Evolutionary conservation across 169 alveolate genomes (phyloP), one percentile per base, ranked within the genome.

Genomic region (Plasmodium gaboni): DNA sequence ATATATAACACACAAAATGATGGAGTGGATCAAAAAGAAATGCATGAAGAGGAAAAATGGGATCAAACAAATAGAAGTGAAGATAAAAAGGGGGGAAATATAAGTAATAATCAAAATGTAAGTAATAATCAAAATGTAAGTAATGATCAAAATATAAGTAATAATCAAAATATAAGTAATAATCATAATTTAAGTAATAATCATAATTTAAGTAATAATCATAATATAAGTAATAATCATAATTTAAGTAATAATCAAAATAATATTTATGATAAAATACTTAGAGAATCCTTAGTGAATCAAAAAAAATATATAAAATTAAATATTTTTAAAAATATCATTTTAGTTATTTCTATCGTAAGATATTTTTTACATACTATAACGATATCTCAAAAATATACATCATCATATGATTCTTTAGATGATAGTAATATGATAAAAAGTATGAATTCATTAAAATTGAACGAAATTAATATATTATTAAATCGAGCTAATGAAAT

Each of bases 331-430:
- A 15, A 76, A 65, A 76, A 65, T 57, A 10, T 76, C 0, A 50
- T 76, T 32, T 50, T 76, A 17, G 32, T 63, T n/a, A 44, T 69
- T 1, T 69, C 72, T 13, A 76, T 76, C 9, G 51, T 76, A 1
- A 48, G 73, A 57, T 76, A 76, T 17, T 76, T 76, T 42, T 53
- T 76, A 2, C 89, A 76, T 67, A 76, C 89, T 0, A 76, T 76
- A 6, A 76, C 89, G 0, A 63, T 76, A 13, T 76, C 89, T 2
- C 89, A 76, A 4, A 76, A 76, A 38, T 76, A 42, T 53, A n/a
- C 78, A 0, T 76, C 89, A 0, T 76, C 89, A 0, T 76, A 65
- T 38, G 89, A 76, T 19, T 76, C 89, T 0, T n/a, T 76, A 1
- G 89, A 76, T 17, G 89, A 64, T 1, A 53, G 28, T 8, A 10